Base-by-base conservation (phyloP, 2,329 filamentous ascomycete species). In the Fusarium metavorans region DNA sequence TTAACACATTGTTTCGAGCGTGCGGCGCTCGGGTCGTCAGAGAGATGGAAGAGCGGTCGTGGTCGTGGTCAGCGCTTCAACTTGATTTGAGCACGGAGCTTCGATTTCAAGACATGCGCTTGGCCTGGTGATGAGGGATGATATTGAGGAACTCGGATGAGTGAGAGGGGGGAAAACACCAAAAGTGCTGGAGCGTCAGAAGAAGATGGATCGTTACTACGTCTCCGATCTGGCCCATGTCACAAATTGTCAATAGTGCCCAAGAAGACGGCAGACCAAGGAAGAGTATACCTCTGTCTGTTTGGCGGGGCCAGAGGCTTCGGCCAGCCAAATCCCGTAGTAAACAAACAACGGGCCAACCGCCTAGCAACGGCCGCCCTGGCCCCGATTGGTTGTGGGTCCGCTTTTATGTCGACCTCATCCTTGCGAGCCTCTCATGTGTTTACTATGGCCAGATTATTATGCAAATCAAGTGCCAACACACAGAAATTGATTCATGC, bases 301-400 rank as follows among this genome's bases (percentile, higher is more conserved):
- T 59, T 68, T 71, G 67, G 77, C 77, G 78, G 78, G 75, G 78
- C 74, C 37, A 54, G 32, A 59, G 64, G 61, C 52, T 76, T 69
- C 39, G 34, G 65, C 58, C 61, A 64, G 67, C 50, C 59, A 74
- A 66, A 61, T 66, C 63, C 67, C 61, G 67, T 73, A 78, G 80
- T 82, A 82, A 82, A 82, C 79, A 82, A 82, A 82, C 80, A 80
- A 77, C 74, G 68, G 72, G 72, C 72, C 77, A 79, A 80, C 80
- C 68, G 74, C 80, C 77, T 75, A 81, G 80, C 80, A 82, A 82
- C 80, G 77, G 71, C 27, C 25, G 27, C 18, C 14, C 27, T 48
- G 37, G 45, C 45, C 41, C 67, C 67, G 48, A 80, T 82, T 82
- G 76, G 27, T 61, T 30, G 10, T 11, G 7, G 60, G 2, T 27